Conservation (phyloP, 2,329 filamentous ascomycete genomes). For the Colletotrichum kahawae region DNA sequence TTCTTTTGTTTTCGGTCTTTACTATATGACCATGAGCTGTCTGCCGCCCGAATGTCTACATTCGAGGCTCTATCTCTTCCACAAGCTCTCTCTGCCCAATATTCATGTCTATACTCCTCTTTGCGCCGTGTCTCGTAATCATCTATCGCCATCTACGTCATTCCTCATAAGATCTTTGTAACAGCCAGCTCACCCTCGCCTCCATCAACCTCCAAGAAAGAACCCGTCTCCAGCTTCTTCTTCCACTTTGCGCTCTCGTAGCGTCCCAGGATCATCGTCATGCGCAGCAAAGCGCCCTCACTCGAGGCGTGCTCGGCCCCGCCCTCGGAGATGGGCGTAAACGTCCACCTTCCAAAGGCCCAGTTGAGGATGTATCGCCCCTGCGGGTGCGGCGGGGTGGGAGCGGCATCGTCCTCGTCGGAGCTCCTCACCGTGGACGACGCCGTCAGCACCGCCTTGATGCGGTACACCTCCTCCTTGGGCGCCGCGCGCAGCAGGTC, state of each 20-base stretch:
- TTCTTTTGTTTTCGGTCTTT: background rate
- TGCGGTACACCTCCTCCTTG: conserved; percentile 94
- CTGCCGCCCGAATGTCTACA: background rate
- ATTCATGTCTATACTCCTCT: background rate
- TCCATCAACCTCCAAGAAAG: conserved; percentile 55
- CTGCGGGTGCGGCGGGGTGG: conserved; percentile 30
- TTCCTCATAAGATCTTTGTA: conserved; percentile 49
- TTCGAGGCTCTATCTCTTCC: background rate
- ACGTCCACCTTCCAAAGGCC: conserved; percentile 97
- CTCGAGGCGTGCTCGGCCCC: conserved; percentile 59
- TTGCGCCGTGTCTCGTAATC: background rate
- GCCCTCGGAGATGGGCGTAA: conserved; percentile 61
- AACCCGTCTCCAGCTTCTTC: conserved; percentile 69
- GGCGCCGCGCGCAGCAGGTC: conserved; percentile 74
- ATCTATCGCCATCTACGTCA: background rate
- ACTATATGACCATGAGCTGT: background rate
- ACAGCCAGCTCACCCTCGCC: conserved; percentile 55
- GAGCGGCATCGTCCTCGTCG: conserved; percentile 47
- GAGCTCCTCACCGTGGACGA: conserved; percentile 53
- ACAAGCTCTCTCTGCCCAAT: background rate
- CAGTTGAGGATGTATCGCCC: conserved; percentile 90
- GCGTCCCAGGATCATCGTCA: conserved; percentile 77
- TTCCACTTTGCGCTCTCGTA: conserved; percentile 80
- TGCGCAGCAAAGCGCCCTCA: conserved; percentile 62
- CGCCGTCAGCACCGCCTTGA: conserved; percentile 73